Base-by-base conservation (phyloP, 768 basidiomycete species). In the Tricholoma flavovirens region DNA sequence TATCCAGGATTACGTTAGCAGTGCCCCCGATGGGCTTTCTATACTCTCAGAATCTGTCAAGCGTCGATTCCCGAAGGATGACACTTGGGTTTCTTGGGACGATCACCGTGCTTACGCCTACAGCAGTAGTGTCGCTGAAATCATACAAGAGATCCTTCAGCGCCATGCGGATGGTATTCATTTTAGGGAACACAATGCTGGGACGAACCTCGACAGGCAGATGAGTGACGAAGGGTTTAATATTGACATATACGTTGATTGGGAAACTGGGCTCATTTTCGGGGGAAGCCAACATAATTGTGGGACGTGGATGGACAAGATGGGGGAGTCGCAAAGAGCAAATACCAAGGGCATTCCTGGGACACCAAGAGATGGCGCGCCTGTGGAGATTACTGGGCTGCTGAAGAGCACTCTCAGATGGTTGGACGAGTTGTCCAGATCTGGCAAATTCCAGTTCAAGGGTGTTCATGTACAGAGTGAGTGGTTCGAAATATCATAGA, bases 241-340 rank as follows among this genome's bases (percentile, higher is more conserved):
- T 69, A 93, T 98, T 64, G 83, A 92, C 64, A 88, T 98, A 60
- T 72, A 83, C 22, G 94, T 98, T n/a, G 94, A 99, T 69, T 99
- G 97, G 97, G 77, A 80, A 61, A 98, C 92, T 1, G 97, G 97
- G 1, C 69, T 98, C 58, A 83, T 96, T 61, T 77, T 83, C 57
- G 97, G 97, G 24, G 97, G 97, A 7, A 98, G 85, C 69, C 73
- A 74, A 54, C 71, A 79, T 64, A 96, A 96, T 63, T 95, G 93
- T 67, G 93, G 93, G 10, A 95, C 93, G 1, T 96, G 93, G 93
- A 93, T 93, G 93, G 93, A 96, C 75, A 96, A 96, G 80, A 95
- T 95, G 93, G 97, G 97, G 43, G 93, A 96, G 67, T 93, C 90
- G 2, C 77, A 75, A 57, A 90, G 84, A 63, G 96, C 97, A 4